Evolutionary conservation across 768 basidiomycete species (phyloP).

Genomic region (Porphyrellus cyaneotinctus): DNA sequence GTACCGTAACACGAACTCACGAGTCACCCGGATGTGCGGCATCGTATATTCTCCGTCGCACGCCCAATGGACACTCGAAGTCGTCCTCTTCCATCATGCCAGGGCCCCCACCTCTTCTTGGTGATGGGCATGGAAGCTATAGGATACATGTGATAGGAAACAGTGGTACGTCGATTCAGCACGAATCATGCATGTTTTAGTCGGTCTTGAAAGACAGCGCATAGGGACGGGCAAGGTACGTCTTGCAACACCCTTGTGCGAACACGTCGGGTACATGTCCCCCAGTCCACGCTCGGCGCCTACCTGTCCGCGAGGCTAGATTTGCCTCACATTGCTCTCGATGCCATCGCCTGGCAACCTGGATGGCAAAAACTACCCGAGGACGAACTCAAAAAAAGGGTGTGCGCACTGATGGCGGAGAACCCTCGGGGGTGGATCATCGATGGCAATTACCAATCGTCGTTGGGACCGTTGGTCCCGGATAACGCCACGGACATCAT

Average conservation of each 20-base stretch:
- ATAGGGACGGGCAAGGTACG: slow-evolving; percentile 41
- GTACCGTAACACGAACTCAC: too few relatives aligned
- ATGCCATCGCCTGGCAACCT: slow-evolving; percentile 47
- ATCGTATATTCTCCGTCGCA: too few relatives aligned
- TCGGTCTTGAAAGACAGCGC: background rate
- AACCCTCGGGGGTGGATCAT: slow-evolving; percentile 46
- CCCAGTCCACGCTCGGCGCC: slow-evolving; percentile 45
- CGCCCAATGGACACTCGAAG: too few relatives aligned
- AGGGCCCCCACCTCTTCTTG: slow-evolving; percentile 29
- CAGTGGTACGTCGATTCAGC: slow-evolving; percentile 37
- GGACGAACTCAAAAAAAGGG: slow-evolving; percentile 23
- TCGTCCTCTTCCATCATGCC: slow-evolving; percentile 7
- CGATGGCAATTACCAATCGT: slow-evolving; percentile 43
- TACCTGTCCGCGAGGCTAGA: slow-evolving; percentile 42
- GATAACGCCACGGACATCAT: slow-evolving; percentile 48
- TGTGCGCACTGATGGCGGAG: slow-evolving; percentile 25
- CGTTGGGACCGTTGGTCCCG: slow-evolving; percentile 31
- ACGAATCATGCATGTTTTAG: background rate
- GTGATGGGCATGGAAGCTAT: slow-evolving; percentile 45
- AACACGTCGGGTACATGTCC: background rate
- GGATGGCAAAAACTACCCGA: slow-evolving; percentile 38
- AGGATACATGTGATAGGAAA: slow-evolving; percentile 51
- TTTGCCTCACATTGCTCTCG: slow-evolving; percentile 46
- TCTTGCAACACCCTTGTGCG: background rate
- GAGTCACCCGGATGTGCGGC: too few relatives aligned